A percentile compares a stretch with the other conserved stretches of the same genome.
Conservation (phyloP, 805 yeast genomes). For the Aciculoconidium aculeatum region DNA sequence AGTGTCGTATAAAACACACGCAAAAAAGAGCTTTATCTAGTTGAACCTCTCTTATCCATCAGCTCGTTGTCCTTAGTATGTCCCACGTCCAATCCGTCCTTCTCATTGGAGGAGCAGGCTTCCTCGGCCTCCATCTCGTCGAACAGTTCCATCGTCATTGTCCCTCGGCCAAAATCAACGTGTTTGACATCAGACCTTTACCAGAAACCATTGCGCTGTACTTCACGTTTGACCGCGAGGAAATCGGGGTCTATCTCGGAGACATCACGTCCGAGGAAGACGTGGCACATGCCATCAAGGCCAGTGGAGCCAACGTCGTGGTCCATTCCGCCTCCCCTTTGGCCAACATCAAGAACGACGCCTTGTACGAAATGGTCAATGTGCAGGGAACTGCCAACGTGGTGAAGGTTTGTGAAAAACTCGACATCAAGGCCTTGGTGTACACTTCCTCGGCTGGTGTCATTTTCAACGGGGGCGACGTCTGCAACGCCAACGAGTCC, state of each 20-base stretch:
- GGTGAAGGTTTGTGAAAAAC: slow-evolving; percentile 52
- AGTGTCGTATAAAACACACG: no score
- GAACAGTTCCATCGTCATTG: slow-evolving; percentile 68
- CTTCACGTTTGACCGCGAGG: slow-evolving; percentile 63
- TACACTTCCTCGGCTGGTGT: slow-evolving; percentile 98
- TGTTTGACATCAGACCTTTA: slow-evolving; percentile 85
- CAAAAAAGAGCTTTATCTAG: no score
- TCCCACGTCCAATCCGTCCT: slow-evolving; percentile 50
- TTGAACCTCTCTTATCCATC: not conserved
- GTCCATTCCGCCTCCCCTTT: slow-evolving; percentile 97
- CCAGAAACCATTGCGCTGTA: slow-evolving; percentile 67
- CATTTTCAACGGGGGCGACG: slow-evolving; percentile 89
- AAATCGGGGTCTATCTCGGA: slow-evolving; percentile 65
- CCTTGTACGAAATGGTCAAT: slow-evolving; percentile 82
- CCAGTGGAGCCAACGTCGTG: slow-evolving; percentile 61
- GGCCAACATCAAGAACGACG: slow-evolving; percentile 72
- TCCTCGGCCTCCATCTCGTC: slow-evolving; percentile 84
- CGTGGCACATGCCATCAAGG: slow-evolving; percentile 55
- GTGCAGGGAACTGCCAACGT: slow-evolving; percentile 82
- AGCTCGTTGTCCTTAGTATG: slow-evolving; percentile 6
- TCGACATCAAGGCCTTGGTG: slow-evolving; percentile 60
- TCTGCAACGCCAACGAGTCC: slow-evolving; percentile 86
- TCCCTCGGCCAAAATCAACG: slow-evolving; percentile 71
- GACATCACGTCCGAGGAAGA: slow-evolving; percentile 76
- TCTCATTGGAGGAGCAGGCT: slow-evolving; percentile 94